These are phyloP conservation scores for Chlamydomonas sp. DNA, from an alignment of 139 green algal species.

Conservation along the genomic window DNA sequence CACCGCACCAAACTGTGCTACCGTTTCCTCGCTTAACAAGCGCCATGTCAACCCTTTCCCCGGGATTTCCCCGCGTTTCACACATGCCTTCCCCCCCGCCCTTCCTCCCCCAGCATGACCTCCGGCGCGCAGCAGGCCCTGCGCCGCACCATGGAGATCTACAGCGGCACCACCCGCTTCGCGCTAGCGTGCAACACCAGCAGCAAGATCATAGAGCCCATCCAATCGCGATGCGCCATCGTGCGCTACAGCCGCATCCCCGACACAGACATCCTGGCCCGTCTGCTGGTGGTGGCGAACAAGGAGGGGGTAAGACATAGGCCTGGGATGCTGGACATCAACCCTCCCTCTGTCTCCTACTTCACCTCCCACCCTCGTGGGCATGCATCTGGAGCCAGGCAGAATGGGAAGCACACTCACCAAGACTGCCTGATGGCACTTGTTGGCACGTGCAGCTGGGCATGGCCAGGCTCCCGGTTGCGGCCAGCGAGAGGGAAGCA, in stretches of 20 bases:
- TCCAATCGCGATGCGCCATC: conserved; percentile 98
- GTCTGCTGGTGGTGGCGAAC: conserved; percentile 82
- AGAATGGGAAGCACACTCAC: too few relatives aligned
- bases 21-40: neutral
- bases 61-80: neutral
- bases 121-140: conserved; percentile 96
- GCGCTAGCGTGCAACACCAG: conserved; percentile 96
- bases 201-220: conserved; percentile 98
- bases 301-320: conserved; percentile 67
- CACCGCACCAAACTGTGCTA: neutral
- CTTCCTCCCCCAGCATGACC: conserved; percentile 82
- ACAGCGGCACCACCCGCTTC: conserved; percentile 95
- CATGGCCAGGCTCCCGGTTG: too few relatives aligned
- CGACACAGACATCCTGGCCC: conserved; percentile 89
- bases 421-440: too few relatives aligned
- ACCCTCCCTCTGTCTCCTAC: too few relatives aligned
- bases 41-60: neutral
- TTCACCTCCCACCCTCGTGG: too few relatives aligned
- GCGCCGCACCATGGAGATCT: conserved; percentile 98
- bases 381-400: too few relatives aligned
- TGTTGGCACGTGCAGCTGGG: too few relatives aligned
- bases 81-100: neutral
- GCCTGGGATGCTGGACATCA: too few relatives aligned
- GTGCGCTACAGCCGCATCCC: conserved; percentile 89
- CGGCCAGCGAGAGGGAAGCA: too few relatives aligned